These are phyloP conservation scores for Eleusine indica DNA, from an alignment of 176 grass and related monocot genomes.

Conservation along the genomic window DNA sequence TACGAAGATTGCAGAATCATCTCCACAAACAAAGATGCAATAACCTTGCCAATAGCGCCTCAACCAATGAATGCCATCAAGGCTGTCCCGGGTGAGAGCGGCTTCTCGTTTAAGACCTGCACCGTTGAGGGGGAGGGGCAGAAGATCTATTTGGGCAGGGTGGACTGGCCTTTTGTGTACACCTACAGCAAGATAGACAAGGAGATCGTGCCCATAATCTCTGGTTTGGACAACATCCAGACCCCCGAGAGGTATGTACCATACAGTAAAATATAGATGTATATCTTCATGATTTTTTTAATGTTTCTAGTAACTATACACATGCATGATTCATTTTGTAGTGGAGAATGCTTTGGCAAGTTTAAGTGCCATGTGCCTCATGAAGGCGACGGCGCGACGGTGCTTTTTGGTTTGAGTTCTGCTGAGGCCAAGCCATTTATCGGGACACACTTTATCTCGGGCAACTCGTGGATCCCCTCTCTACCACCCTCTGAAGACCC, in stretches of 20 bases:
- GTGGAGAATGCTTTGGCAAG: constrained; percentile 45
- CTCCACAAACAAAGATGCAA: constrained; percentile 35
- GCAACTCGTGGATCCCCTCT: constrained; percentile 40
- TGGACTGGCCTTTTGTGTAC: constrained; percentile 50
- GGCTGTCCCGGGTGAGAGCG: constrained; percentile 41
- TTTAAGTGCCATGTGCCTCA: constrained; percentile 41
- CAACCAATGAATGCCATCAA: constrained; percentile 1
- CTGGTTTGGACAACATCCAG: constrained; percentile 40
- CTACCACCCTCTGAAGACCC: constrained; percentile 1
- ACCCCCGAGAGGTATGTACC: constrained; percentile 18
- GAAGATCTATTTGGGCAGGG: constrained; percentile 52
- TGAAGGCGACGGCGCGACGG: neutral
- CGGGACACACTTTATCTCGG: constrained; percentile 37
- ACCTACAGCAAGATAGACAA: constrained; percentile 49
- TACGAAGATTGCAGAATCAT: constrained; percentile 57
- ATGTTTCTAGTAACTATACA: too few relatives aligned
- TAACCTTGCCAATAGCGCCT: neutral
- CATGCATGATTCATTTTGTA: neutral
- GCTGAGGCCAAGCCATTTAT: constrained; percentile 45
- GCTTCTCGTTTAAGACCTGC: constrained; percentile 56
- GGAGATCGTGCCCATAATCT: constrained; percentile 48
- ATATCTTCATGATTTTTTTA: too few relatives aligned
- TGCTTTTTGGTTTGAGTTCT: neutral
- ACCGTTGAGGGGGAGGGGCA: constrained; percentile 33
- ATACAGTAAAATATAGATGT: neutral